Conservation (phyloP, 2,329 filamentous ascomycete genomes). For the Botrytis deweyae region DNA sequence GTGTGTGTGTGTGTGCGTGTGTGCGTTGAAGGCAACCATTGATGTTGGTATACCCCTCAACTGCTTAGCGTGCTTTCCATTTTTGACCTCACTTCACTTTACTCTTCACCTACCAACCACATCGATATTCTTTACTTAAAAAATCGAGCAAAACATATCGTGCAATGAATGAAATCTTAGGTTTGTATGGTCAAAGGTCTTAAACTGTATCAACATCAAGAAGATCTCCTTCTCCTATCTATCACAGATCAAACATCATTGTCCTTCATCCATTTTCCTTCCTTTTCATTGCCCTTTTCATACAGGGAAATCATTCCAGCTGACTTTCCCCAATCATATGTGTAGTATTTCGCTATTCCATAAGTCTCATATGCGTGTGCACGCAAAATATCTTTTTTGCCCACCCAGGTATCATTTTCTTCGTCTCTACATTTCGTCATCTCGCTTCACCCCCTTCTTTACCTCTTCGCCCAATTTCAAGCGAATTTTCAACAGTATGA, state of each 20-base stretch:
- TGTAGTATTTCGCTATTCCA: conserved; percentile 4
- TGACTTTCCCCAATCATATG: background rate
- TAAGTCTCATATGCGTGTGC: conserved; percentile 17
- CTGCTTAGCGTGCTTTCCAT: conserved; percentile 12
- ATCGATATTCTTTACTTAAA: background rate
- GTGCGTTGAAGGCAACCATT: background rate
- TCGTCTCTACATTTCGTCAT: conserved; percentile 5
- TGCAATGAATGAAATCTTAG: background rate
- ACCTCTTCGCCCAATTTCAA: background rate
- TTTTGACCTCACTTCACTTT: conserved; percentile 2
- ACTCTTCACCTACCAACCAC: background rate
- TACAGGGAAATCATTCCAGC: background rate
- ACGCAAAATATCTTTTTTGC: conserved; percentile 14
- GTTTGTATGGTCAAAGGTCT: conserved; percentile 2
- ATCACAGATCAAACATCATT: background rate
- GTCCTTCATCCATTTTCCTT: background rate
- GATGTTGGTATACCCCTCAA: conserved; percentile 5
- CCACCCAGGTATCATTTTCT: background rate
- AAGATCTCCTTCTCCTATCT: conserved; percentile 2
- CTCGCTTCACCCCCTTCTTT: background rate
- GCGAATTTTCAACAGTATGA: background rate
- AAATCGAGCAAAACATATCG: background rate
- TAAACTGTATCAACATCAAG: background rate
- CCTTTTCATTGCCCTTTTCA: background rate
- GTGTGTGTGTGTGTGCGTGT: background rate